phyloP scores from a whole-genome alignment of 345 rosid genomes.

The Brassica cretica region DNA sequence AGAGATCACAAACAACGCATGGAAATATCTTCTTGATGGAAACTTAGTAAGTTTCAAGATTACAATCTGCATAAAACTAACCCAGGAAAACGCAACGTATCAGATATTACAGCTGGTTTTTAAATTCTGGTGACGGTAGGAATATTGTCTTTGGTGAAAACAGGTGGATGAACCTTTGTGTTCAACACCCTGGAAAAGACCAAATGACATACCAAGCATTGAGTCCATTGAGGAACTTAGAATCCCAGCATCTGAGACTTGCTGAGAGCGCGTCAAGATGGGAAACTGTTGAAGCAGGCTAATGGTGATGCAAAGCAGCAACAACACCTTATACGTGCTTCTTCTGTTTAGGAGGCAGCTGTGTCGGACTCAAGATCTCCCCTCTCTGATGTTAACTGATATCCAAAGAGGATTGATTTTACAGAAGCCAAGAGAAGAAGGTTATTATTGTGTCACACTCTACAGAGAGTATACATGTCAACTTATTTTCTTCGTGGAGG shows the following conservation, averaged over 20 bases:
- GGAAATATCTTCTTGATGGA: slow-evolving; percentile 86
- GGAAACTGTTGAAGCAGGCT: slow-evolving; percentile 56
- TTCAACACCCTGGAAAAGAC: slow-evolving; percentile 85
- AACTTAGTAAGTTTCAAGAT: slow-evolving; percentile 57
- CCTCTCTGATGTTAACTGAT: slow-evolving; percentile 80
- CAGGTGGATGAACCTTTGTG: slow-evolving; percentile 94
- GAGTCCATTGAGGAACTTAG: slow-evolving; percentile 85
- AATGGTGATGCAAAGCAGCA: slow-evolving; percentile 78
- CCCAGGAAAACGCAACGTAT: neutral
- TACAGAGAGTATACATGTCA: slow-evolving; percentile 42
- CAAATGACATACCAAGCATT: slow-evolving; percentile 66
- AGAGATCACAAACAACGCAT: slow-evolving; percentile 81
- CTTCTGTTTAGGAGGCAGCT: slow-evolving; percentile 52
- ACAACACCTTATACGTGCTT: slow-evolving; percentile 49
- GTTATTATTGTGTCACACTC: slow-evolving; percentile 24
- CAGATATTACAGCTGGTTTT: neutral
- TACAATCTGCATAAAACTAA: neutral
- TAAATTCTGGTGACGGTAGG: neutral
- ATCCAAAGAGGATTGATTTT: slow-evolving; percentile 12
- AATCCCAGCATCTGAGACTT: slow-evolving; percentile 87
- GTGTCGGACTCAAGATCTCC: slow-evolving; percentile 88
- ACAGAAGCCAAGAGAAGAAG: slow-evolving; percentile 11
- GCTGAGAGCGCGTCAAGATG: slow-evolving; percentile 69
- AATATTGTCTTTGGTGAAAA: neutral
- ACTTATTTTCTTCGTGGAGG: slow-evolving; percentile 12